Percentiles rank a stretch among this genome's conserved stretches.
Evolutionary conservation across 768 basidiomycete genomes (phyloP).

Genomic region (Auricularia auricula-judae): DNA sequence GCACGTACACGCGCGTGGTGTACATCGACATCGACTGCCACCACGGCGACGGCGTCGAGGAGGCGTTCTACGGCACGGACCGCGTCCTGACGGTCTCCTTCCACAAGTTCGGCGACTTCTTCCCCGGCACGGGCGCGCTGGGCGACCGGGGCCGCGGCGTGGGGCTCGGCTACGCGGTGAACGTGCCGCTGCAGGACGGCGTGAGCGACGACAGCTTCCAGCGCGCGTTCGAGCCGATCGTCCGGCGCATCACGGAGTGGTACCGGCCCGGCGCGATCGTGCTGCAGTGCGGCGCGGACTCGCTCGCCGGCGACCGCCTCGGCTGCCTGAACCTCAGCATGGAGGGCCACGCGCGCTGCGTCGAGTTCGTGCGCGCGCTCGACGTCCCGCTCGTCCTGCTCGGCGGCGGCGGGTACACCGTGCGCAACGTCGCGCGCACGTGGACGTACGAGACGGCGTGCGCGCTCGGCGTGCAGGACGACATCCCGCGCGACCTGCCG

Average conservation of each 20-base stretch:
- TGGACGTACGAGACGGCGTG: slow-evolving; percentile 98
- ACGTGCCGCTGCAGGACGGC: slow-evolving; percentile 90
- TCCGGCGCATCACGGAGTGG: slow-evolving; percentile 77
- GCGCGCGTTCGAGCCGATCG: slow-evolving; percentile 84
- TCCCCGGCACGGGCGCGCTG: slow-evolving; percentile 81
- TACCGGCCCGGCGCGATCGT: slow-evolving; percentile 81
- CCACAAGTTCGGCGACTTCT: slow-evolving; percentile 95
- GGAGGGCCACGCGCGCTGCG: slow-evolving; percentile 89
- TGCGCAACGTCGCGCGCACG: slow-evolving; percentile 87
- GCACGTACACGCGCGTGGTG: slow-evolving; percentile 74
- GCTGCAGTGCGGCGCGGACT: slow-evolving; percentile 94
- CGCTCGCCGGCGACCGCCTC: slow-evolving; percentile 87
- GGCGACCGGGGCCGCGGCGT: slow-evolving; percentile 75
- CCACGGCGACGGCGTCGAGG: slow-evolving; percentile 97
- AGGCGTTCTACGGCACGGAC: slow-evolving; percentile 96
- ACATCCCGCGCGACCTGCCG: slow-evolving; percentile 66
- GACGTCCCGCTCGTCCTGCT: slow-evolving; percentile 83
- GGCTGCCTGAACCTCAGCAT: slow-evolving; percentile 95
- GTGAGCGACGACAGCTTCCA: slow-evolving; percentile 82
- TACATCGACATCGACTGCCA: slow-evolving; percentile 99
- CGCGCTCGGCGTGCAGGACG: slow-evolving; percentile 75
- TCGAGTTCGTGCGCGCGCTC: slow-evolving; percentile 72
- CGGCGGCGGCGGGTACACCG: slow-evolving; percentile 94
- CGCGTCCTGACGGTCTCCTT: slow-evolving; percentile 96
- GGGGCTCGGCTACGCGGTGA: slow-evolving; percentile 82